Evolutionary conservation across 2,329 filamentous ascomycete genomes (phyloP).

Genomic region (Huntiella omanensis): DNA sequence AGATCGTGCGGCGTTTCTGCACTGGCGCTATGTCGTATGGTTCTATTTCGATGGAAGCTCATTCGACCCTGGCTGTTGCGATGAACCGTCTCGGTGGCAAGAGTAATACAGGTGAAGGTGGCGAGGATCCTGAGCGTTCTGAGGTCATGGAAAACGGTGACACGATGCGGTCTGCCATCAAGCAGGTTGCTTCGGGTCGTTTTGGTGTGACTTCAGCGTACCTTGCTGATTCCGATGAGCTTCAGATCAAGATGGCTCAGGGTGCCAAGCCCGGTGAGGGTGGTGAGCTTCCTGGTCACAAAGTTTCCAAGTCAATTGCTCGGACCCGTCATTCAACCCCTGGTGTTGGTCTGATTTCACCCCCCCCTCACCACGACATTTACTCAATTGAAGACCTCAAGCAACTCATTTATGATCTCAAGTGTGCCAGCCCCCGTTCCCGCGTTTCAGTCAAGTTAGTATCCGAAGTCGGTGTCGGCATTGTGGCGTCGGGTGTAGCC

Average conservation of each 20-base stretch:
- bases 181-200: slow-evolving; percentile 88
- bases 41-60: slow-evolving; percentile 95
- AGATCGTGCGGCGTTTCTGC: slow-evolving; percentile 90
- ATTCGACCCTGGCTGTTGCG: slow-evolving; percentile 84
- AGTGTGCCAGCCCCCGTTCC: slow-evolving; percentile 84
- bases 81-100: slow-evolving; percentile 96
- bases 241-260: slow-evolving; percentile 99
- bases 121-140: slow-evolving; percentile 84
- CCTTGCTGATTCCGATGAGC: slow-evolving; percentile 81
- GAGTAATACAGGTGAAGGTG: slow-evolving; percentile 94
- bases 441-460: slow-evolving; percentile 94
- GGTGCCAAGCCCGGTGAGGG: slow-evolving; percentile 95
- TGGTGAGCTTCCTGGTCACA: slow-evolving; percentile 91
- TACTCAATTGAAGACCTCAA: slow-evolving; percentile 98
- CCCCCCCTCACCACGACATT: slow-evolving; percentile 92
- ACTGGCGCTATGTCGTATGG: slow-evolving; percentile 98
- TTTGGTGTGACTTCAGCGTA: slow-evolving; percentile 95
- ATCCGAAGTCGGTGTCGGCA: slow-evolving; percentile 91
- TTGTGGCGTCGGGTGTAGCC: slow-evolving; percentile 90
- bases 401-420: slow-evolving; percentile 92
- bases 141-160: slow-evolving; percentile 77
- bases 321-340: slow-evolving; percentile 90
- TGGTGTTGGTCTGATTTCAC: slow-evolving; percentile 88
- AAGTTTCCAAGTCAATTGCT: slow-evolving; percentile 85
- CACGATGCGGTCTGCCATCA: slow-evolving; percentile 93